These are phyloP conservation scores for Cercospora citrullina DNA, from an alignment of 2,329 filamentous ascomycete species.

Conservation along the genomic window DNA sequence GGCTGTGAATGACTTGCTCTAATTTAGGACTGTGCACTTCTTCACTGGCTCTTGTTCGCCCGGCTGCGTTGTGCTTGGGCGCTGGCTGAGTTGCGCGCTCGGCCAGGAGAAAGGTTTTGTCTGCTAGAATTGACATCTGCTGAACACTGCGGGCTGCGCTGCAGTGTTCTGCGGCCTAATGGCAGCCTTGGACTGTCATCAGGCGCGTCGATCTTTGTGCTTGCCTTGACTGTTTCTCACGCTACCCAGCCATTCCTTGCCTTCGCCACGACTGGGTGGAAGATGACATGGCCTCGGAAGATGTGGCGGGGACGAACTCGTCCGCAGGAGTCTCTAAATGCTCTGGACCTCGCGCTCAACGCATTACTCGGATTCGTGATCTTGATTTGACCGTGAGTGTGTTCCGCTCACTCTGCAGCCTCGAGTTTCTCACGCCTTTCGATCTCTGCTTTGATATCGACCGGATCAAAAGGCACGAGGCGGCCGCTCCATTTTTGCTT, in stretches of 20 bases:
- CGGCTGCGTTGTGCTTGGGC: not conserved
- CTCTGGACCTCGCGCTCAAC: not conserved
- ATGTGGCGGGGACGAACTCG: not conserved
- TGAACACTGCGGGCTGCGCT: not conserved
- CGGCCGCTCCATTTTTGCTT: conserved; percentile 53
- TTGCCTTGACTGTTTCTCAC: not conserved
- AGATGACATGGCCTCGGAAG: not conserved
- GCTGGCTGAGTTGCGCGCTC: not conserved
- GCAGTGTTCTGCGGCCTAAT: not conserved
- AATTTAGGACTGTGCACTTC: not conserved
- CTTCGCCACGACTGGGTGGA: not conserved
- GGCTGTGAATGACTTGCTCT: not conserved
- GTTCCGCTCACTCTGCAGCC: not conserved
- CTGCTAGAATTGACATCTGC: not conserved
- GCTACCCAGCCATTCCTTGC: not conserved
- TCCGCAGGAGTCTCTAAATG: too few relatives aligned
- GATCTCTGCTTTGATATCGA: conserved; percentile 61
- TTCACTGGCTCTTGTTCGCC: not conserved
- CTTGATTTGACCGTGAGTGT: not conserved
- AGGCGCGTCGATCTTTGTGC: not conserved
- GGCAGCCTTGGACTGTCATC: not conserved
- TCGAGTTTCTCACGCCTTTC: conserved; percentile 34
- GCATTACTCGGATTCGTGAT: not conserved
- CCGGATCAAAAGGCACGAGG: conserved; percentile 60
- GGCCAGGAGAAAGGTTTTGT: not conserved